These are phyloP conservation scores for Schizosaccharomyces japonicus DNA, from an alignment of 805 yeast species.

Conservation along the genomic window DNA sequence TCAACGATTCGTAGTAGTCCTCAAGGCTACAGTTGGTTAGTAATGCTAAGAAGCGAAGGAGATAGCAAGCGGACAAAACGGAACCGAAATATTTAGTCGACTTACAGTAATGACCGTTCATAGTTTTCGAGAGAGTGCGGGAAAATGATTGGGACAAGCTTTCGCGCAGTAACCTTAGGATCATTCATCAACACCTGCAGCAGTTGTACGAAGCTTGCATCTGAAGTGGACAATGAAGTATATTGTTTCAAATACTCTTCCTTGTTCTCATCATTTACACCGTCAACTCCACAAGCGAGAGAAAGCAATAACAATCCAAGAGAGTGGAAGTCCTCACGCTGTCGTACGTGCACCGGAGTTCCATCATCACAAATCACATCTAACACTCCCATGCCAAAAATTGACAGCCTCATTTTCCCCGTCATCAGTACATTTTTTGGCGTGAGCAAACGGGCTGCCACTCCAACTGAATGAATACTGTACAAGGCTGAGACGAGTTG, in stretches of 20 bases:
- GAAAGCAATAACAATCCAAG: neutral
- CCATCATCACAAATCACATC: neutral
- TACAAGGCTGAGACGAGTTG: neutral
- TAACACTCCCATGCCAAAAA: neutral
- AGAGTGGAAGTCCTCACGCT: neutral
- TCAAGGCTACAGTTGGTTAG: no score
- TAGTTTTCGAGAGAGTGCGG: neutral
- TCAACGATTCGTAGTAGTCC: neutral
- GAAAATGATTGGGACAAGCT: neutral
- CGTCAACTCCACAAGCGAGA: neutral
- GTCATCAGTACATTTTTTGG: conserved; percentile 57
- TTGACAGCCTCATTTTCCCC: neutral
- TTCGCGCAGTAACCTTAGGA: neutral
- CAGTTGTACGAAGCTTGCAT: neutral
- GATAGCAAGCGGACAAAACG: no score
- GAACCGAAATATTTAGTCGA: no score
- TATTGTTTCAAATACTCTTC: neutral
- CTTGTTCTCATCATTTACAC: neutral
- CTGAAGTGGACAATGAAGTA: neutral
- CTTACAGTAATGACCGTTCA: no score
- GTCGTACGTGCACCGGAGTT: neutral
- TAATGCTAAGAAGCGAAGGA: no score
- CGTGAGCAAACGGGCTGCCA: neutral
- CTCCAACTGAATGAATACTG: neutral
- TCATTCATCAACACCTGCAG: neutral